Evolutionary conservation across 148 eudicot species (phyloP).

Genomic region (Rhododendron griersonianum): DNA sequence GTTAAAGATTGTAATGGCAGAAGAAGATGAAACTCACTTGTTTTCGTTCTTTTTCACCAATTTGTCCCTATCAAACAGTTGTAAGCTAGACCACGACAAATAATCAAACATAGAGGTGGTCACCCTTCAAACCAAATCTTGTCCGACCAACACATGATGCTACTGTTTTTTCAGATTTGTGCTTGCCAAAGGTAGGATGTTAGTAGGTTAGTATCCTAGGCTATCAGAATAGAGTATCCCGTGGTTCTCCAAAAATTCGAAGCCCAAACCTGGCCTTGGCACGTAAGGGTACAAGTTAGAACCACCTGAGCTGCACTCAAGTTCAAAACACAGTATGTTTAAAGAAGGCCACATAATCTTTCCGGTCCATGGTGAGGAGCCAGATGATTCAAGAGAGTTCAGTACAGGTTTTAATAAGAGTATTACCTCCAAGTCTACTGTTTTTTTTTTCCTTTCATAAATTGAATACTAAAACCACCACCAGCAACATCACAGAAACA

Average conservation of each 20-base stretch:
- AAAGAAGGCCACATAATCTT: not conserved
- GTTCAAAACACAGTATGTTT: not conserved
- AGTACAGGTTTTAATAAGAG: not conserved
- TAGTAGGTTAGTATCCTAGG: not conserved
- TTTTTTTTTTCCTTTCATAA: not conserved
- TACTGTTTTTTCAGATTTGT: not conserved
- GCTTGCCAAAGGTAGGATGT: not conserved
- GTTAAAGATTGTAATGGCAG: slow-evolving; percentile 6
- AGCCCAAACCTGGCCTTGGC: not conserved
- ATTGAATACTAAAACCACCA: not conserved
- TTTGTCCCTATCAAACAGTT: not conserved
- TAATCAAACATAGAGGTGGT: not conserved
- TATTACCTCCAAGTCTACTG: not conserved
- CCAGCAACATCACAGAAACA: not conserved
- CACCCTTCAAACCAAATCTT: not conserved
- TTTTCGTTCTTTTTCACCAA: not conserved
- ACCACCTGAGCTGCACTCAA: not conserved
- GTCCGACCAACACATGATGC: not conserved
- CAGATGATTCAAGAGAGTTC: not conserved
- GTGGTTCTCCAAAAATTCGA: not conserved
- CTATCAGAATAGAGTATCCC: not conserved
- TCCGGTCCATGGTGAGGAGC: not conserved
- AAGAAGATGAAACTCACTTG: not conserved
- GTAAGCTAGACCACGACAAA: not conserved
- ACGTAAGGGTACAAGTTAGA: not conserved